These are phyloP conservation scores for Euphorbia pulcherrima DNA, from an alignment of 345 rosid genomes.

Conservation along the genomic window DNA sequence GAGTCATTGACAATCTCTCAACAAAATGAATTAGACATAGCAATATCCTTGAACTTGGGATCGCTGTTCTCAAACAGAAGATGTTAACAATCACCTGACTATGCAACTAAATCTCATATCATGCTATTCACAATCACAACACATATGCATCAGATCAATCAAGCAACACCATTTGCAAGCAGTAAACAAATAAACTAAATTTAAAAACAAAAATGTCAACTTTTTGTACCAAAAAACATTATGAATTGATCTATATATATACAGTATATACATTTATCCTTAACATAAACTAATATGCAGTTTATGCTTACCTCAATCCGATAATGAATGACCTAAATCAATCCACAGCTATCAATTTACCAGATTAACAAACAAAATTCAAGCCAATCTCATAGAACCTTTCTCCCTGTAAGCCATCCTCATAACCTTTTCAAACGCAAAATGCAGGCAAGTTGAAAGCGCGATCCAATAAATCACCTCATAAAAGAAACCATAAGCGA, in stretches of 20 bases:
- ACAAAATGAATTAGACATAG: too few species aligned
- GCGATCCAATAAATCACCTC: conserved; percentile 96
- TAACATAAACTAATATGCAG: not conserved
- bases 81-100: not conserved
- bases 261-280: conserved; percentile 16
- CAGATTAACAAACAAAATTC: conserved; percentile 47
- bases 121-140: not conserved
- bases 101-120: not conserved
- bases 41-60: not conserved
- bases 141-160: not conserved
- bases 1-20: too few species aligned
- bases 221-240: not conserved
- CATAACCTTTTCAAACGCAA: conserved; percentile 68
- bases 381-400: conserved; percentile 45
- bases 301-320: not conserved
- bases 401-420: conserved; percentile 58
- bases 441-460: conserved; percentile 76
- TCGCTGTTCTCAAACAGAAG: not conserved
- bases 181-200: not conserved
- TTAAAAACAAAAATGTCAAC: not conserved
- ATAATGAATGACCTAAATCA: not conserved
- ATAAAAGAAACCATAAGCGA: conserved; percentile 70
- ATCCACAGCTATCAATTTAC: not conserved
- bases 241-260: conserved; percentile 2
- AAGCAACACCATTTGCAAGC: not conserved